A percentile compares a stretch with the other conserved stretches of the same genome.
phyloP scores from a whole-genome alignment of 345 rosid genomes.

The Rhizophora mangle region DNA sequence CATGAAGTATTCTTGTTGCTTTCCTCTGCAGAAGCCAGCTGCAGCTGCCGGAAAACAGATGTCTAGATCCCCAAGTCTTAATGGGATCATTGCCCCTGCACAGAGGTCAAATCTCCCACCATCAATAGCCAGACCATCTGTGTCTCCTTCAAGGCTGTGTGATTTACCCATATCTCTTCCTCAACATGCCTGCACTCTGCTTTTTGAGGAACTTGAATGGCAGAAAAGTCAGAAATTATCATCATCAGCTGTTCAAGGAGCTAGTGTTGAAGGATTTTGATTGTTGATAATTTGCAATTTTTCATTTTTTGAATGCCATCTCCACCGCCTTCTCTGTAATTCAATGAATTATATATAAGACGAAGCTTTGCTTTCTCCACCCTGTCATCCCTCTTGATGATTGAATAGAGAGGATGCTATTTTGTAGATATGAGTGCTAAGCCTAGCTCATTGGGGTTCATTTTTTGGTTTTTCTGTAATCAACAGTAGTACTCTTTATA shows the following conservation, averaged over 20 bases:
- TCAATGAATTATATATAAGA: constrained; percentile 40
- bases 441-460: constrained; percentile 15
- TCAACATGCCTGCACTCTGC: constrained; percentile 52
- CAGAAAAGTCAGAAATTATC: constrained; percentile 67
- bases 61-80: constrained; percentile 87
- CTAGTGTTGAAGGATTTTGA: constrained; percentile 96
- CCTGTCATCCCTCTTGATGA: constrained; percentile 28
- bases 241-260: constrained; percentile 54
- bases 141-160: constrained; percentile 55
- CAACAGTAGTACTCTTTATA: neutral
- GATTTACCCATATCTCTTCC: constrained; percentile 54
- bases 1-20: constrained; percentile 70
- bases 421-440: constrained; percentile 52
- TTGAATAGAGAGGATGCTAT: constrained; percentile 33
- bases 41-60: constrained; percentile 56
- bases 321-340: constrained; percentile 17
- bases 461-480: constrained; percentile 12
- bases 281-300: constrained; percentile 44
- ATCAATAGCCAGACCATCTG: constrained; percentile 41
- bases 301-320: constrained; percentile 18
- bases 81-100: constrained; percentile 55
- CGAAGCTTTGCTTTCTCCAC: constrained; percentile 38
- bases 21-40: constrained; percentile 80
- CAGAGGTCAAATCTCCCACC: constrained; percentile 67
- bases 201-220: constrained; percentile 56